Conservation (phyloP, 139 green algal genomes). For the Tetraselmis striata region DNA sequence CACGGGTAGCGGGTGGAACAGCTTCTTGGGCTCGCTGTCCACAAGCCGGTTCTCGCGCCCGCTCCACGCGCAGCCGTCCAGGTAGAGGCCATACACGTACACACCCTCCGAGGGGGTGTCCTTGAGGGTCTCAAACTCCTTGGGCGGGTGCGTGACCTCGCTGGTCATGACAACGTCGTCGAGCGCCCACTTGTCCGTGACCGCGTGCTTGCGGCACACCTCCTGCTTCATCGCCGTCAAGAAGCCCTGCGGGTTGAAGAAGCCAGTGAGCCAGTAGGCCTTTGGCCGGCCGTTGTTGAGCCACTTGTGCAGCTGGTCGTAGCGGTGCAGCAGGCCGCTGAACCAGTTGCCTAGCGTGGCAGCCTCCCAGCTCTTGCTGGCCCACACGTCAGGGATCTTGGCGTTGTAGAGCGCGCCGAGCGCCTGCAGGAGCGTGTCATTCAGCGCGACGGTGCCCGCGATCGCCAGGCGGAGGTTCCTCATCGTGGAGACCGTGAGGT, state of each 20-base stretch:
- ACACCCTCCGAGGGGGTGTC: conserved; percentile 79
- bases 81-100: conserved; percentile 86
- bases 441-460: conserved; percentile 81
- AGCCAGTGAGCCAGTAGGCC: conserved; percentile 88
- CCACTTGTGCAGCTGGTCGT: conserved; percentile 90
- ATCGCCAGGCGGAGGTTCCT: conserved; percentile 83
- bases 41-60: conserved; percentile 73
- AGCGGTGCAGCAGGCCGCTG: conserved; percentile 73
- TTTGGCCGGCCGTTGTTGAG: conserved; percentile 78
- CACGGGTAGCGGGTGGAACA: conserved; percentile 80
- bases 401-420: conserved; percentile 82
- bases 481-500: conserved; percentile 51
- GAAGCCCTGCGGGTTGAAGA: conserved; percentile 94
- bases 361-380: conserved; percentile 44
- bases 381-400: conserved; percentile 70
- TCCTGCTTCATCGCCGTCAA: conserved; percentile 91
- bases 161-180: conserved; percentile 89
- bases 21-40: conserved; percentile 87
- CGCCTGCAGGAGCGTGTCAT: conserved; percentile 63
- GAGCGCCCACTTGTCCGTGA: conserved; percentile 85
- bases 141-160: conserved; percentile 78
- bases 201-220: conserved; percentile 73
- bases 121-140: conserved; percentile 76
- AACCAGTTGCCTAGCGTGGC: conserved; percentile 82
- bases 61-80: conserved; percentile 91